These are phyloP conservation scores for Symbiodinium pilosum DNA, from an alignment of 73 alveolate species.

Conservation along the genomic window DNA sequence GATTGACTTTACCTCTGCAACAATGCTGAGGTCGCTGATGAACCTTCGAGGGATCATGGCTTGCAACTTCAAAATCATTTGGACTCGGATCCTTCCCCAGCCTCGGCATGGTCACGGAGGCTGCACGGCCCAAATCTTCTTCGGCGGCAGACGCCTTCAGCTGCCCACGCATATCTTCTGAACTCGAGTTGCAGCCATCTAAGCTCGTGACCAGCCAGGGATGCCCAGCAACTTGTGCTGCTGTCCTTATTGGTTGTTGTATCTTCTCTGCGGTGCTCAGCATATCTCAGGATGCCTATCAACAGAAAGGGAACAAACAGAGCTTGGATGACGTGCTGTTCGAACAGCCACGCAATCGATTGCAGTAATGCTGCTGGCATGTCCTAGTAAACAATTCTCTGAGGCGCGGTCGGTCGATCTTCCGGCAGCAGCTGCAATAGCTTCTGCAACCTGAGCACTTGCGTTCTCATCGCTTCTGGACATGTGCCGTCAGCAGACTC, in stretches of 20 bases:
- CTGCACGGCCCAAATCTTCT: constrained; percentile 34
- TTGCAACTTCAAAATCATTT: neutral
- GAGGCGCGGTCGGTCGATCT: constrained; percentile 38
- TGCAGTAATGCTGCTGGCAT: too few relatives aligned
- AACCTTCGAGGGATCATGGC: neutral
- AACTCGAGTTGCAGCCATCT: neutral
- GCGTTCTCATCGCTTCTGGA: too few relatives aligned
- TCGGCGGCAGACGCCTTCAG: neutral
- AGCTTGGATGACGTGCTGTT: neutral
- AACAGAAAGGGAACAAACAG: too few relatives aligned
- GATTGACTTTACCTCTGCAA: neutral
- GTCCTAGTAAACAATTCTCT: neutral
- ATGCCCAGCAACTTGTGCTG: constrained; percentile 44
- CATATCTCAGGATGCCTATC: too few relatives aligned
- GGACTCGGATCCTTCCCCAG: neutral
- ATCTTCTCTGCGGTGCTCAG: too few relatives aligned
- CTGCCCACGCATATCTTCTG: neutral
- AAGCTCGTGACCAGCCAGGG: constrained; percentile 43
- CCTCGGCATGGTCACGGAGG: constrained; percentile 29
- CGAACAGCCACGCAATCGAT: neutral
- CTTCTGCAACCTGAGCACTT: constrained; percentile 27
- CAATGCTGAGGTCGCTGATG: neutral
- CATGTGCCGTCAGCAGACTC: too few relatives aligned
- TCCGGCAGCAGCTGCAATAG: constrained; percentile 46
- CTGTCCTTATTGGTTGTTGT: too few relatives aligned